Percentiles rank a stretch among this genome's conserved stretches.
These are phyloP conservation scores for Alternaria triticina DNA, from an alignment of 2,329 filamentous ascomycete species.

Conservation along the genomic window DNA sequence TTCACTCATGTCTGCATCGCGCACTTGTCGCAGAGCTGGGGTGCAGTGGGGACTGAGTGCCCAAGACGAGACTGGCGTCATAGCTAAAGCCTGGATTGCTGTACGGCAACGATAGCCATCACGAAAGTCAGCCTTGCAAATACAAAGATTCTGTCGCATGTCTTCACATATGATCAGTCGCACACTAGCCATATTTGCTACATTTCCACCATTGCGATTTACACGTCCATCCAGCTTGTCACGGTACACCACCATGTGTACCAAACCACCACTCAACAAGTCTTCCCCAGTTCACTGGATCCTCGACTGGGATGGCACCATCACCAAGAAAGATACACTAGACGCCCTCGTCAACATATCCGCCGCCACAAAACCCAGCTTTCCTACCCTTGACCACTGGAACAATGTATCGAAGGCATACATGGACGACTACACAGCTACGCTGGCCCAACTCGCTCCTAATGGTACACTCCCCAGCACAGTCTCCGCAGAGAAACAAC, in stretches of 20 bases:
- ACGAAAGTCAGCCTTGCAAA: not conserved
- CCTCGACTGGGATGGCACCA: constrained; percentile 57
- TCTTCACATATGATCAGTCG: not conserved
- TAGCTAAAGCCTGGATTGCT: not conserved
- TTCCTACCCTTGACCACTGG: constrained; percentile 43
- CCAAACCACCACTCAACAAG: not conserved
- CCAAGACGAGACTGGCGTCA: not conserved
- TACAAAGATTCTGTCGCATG: not conserved
- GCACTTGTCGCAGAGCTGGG: not conserved
- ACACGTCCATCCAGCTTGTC: not conserved
- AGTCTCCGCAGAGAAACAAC: constrained; percentile 44
- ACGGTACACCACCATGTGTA: constrained; percentile 17
- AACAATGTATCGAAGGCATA: constrained; percentile 49
- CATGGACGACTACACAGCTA: constrained; percentile 47
- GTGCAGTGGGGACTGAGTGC: not conserved
- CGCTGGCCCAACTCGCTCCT: constrained; percentile 38
- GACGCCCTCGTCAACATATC: constrained; percentile 50
- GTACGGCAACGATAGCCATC: not conserved
- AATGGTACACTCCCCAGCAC: constrained; percentile 34
- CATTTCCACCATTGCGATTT: not conserved
- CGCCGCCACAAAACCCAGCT: constrained; percentile 29
- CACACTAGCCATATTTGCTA: not conserved
- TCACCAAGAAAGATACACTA: constrained; percentile 55
- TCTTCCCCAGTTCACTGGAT: constrained; percentile 43
- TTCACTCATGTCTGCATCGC: not conserved